phyloP scores from a whole-genome alignment of 345 rosid genomes.

The Psidium guajava region DNA sequence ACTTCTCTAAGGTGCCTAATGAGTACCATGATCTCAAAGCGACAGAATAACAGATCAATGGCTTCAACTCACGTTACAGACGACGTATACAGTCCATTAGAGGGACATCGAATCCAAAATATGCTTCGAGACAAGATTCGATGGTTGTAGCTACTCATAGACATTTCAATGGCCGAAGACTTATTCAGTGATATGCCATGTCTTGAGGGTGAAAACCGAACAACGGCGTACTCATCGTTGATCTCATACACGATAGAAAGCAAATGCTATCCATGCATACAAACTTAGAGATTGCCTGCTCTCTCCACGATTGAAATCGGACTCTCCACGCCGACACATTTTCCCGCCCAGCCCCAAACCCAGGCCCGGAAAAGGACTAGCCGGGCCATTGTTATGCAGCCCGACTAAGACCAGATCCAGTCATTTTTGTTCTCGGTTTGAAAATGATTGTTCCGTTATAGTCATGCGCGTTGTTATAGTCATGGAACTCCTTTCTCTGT shows the following conservation, averaged over 20 bases:
- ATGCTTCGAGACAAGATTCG: neutral
- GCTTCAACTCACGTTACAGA: neutral
- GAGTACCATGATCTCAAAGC: neutral
- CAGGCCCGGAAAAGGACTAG: neutral
- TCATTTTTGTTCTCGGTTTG: neutral
- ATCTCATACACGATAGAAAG: neutral
- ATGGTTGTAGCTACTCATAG: neutral
- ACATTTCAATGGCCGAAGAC: neutral
- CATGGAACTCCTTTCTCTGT: neutral
- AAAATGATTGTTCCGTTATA: neutral
- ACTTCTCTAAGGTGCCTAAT: neutral
- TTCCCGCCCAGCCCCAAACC: neutral
- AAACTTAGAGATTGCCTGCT: neutral
- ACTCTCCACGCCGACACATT: neutral
- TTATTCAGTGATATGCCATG: neutral
- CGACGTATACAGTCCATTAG: neutral
- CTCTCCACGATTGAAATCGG: neutral
- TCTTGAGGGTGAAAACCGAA: neutral
- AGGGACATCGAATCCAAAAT: neutral
- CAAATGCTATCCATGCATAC: neutral
- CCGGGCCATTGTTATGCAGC: neutral
- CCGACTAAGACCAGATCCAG: neutral
- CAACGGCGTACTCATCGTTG: neutral
- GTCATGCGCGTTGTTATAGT: neutral
- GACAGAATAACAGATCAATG: neutral